Evolutionary conservation across 1,284 basidiomycete species (phyloP), one percentile per base, ranked within the genome.

Genomic region (Salmacisia buchloeana): DNA sequence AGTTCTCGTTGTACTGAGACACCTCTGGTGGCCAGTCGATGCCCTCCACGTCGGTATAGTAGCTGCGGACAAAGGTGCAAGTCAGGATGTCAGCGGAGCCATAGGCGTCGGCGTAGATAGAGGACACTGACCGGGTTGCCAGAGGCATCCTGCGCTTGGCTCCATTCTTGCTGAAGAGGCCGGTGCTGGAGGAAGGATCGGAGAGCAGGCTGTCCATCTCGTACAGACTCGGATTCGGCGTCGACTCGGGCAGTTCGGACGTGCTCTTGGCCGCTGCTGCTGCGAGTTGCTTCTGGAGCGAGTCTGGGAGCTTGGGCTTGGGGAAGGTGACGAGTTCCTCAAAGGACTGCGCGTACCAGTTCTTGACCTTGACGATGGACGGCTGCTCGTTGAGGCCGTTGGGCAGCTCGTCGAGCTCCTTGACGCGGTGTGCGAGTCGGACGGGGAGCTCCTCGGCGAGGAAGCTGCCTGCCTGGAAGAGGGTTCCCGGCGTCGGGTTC

Each of bases 331-430:
- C 68, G 35, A 79, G 74, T 63, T 79, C 78, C 60, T 97, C 91
- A 77, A 98, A 98, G 18, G 91, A 94, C 83, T 98, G 92, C 0
- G 94, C 94, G 79, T 98, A 98, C 94, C 94, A 98, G 77, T 96
- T 89, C 83, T 94, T 94, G 69, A 98, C 94, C 77, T 91, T 92
- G 69, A 89, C 87, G 70, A 98, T 97, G 56, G 89, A 91, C 0
- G 90, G 88, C 94, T 96, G 97, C 63, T 88, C 86, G 74, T 88
- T 89, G 65, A 98, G 84, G 60, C 92, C 89, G 81, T 97, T 90
- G 0, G 96, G 94, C 3, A 99, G 85, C 72, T 92, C 88, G 75
- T 97, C 92, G 39, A 99, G 86, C 82, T 99, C 94, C 79, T 94
- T 94, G 43, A 96, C 93, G 36, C 96, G 86, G 80, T 99, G 94